Evolutionary conservation across 2,329 filamentous ascomycete genomes (phyloP).

Genomic region (Bretziella fagacearum): DNA sequence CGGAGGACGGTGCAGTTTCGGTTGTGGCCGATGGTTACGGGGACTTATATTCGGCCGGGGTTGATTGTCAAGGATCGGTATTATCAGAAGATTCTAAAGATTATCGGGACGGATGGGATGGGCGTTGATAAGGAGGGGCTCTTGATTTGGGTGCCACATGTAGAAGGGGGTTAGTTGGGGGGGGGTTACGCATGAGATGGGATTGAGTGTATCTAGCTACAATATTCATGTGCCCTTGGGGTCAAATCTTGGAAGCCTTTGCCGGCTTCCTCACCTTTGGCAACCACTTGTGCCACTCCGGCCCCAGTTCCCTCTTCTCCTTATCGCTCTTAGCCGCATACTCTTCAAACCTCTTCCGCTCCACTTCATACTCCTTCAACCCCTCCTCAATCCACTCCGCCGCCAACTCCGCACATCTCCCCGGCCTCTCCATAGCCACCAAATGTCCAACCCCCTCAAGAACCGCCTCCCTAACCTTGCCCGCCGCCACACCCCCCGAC

Average conservation of each 20-base stretch:
- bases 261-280: slow-evolving; percentile 5
- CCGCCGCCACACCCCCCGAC: slow-evolving; percentile 45
- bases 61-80: slow-evolving; percentile 75
- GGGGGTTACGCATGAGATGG: background rate
- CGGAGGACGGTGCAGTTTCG: slow-evolving; percentile 57
- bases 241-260: too few species aligned
- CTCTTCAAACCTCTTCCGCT: slow-evolving; percentile 20
- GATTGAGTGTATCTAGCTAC: background rate
- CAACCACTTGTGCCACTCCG: slow-evolving; percentile 13
- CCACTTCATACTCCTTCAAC: slow-evolving; percentile 34
- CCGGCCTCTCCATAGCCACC: slow-evolving; percentile 65
- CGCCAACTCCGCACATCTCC: slow-evolving; percentile 43
- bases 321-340: slow-evolving; percentile 30
- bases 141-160: slow-evolving; percentile 40
- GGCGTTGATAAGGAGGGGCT: slow-evolving; percentile 47
- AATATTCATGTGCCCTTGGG: background rate
- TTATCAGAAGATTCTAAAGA: slow-evolving; percentile 75
- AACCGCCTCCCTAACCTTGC: slow-evolving; percentile 48
- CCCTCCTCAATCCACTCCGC: slow-evolving; percentile 41
- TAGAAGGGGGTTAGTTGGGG: background rate
- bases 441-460: slow-evolving; percentile 57
- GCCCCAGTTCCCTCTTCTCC: slow-evolving; percentile 39
- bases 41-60: slow-evolving; percentile 52
- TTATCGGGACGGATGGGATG: slow-evolving; percentile 62
- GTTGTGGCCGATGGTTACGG: slow-evolving; percentile 49